phyloP scores from a whole-genome alignment of 1,139 yeast species.

The Sugiyamaella japonica region DNA sequence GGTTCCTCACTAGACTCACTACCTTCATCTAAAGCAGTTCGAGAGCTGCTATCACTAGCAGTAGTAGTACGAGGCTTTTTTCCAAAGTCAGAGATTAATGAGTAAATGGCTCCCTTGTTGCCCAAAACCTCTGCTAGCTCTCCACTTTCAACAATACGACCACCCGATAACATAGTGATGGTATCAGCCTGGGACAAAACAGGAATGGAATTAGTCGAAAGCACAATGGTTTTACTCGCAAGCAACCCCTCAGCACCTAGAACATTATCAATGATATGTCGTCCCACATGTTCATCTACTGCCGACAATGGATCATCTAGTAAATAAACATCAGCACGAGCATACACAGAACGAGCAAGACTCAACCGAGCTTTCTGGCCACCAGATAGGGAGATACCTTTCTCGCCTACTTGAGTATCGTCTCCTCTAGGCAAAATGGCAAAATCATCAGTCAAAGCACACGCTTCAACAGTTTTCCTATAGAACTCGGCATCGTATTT shows the following conservation, averaged over 20 bases:
- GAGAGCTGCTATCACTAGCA: constrained; percentile 22
- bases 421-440: constrained; percentile 84
- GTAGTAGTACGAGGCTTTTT: constrained; percentile 40
- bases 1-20: constrained; percentile 3
- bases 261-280: constrained; percentile 75
- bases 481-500: constrained; percentile 79
- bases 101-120: constrained; percentile 55
- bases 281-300: constrained; percentile 93
- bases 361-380: constrained; percentile 96
- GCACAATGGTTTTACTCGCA: constrained; percentile 69
- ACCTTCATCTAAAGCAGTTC: constrained; percentile 22
- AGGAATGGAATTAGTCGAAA: constrained; percentile 87
- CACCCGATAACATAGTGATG: constrained; percentile 71
- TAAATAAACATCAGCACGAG: constrained; percentile 88
- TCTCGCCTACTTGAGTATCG: constrained; percentile 90
- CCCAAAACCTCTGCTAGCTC: constrained; percentile 59
- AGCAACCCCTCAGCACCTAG: constrained; percentile 81
- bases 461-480: constrained; percentile 75
- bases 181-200: constrained; percentile 78
- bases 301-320: constrained; percentile 94
- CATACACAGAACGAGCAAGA: constrained; percentile 91
- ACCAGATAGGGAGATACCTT: constrained; percentile 93
- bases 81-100: constrained; percentile 75
- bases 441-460: constrained; percentile 84
- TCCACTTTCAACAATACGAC: constrained; percentile 79